Evolutionary conservation across 352 stramenopile genomes (phyloP), one percentile per base, ranked within the genome.

Genomic region (Phytopythium litorale): DNA sequence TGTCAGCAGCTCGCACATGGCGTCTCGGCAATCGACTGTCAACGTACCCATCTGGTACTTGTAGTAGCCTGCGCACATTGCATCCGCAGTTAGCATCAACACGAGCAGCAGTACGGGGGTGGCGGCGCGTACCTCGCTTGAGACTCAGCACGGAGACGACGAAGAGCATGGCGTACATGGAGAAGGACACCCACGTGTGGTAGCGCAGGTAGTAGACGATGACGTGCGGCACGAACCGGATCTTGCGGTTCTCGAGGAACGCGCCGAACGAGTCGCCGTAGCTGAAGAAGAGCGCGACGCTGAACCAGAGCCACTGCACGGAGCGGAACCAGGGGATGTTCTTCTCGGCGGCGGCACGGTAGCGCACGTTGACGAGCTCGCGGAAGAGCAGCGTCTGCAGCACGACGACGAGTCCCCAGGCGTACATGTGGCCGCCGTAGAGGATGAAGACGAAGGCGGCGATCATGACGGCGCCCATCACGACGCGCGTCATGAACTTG

Each of bases 321-420:
- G 96, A 99, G 40, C 97, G 96, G 73, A 99, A 99, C 69, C 97
- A 94, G 51, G 97, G 97, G 67, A 99, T 98, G 35, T 92, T 97
- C 71, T 97, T 91, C 78, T 99, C 90, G 40, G 96, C 96, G 2
- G 88, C 88, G 5, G 84, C 88, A 62, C 93, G 90, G 79, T 99
- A 99, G 2, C 97, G 89, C 35, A 99, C 96, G 63, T 98, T 98
- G n/a, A 99, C 96, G 7, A 99, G 81, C 73, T 99, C 97, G n/a
- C 91, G 91, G 81, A 98, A 98, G 46, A 98, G 80, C 57, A 97
- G 70, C 56, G 89, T 88, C 71, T 97, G 87, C 33, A 94, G 73
- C 23, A 96, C 68, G 46, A 94, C 78, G 43, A 97, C 89, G 57
- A 97, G 81, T 50, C 80, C 67, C 84, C 80, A 91, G 21, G 79